Base-by-base conservation (phyloP, 139 green algal genomes). In the Trebouxia sp. region DNA sequence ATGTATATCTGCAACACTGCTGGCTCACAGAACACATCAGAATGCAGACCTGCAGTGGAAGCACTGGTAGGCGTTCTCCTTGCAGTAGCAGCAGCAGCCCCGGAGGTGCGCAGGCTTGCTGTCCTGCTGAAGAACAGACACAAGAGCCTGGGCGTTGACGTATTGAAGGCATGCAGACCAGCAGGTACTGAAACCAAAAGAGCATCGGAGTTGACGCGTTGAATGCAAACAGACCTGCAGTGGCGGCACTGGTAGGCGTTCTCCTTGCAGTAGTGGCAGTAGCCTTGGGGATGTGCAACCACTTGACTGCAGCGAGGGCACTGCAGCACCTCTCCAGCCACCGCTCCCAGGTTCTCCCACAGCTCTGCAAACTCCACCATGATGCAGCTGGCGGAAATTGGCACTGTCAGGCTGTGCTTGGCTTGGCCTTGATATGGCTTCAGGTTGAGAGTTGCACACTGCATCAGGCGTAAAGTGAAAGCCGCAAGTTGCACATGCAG, bases 161-260 rank as follows among this genome's bases (percentile, higher is more conserved):
- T n/a, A n/a, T n/a, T n/a, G n/a, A n/a, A n/a, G n/a, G n/a, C n/a
- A 58, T 10, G 22, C 50, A 58, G 20, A 58, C 26, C 5, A 58
- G 50, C 4, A 22, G 50, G 20, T 58, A n/a, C n/a, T n/a, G n/a
- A n/a, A n/a, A n/a, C n/a, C n/a, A n/a, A n/a, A n/a, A n/a, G n/a
- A n/a, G n/a, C n/a, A n/a, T n/a, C n/a, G n/a, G n/a, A n/a, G n/a
- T n/a, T n/a, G n/a, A 30, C 20, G 10, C 15, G n/a, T n/a, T n/a
- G n/a, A n/a, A n/a, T n/a, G n/a, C n/a, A n/a, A n/a, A 11, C 32
- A 30, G 14, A 78, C 69, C 69, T 66, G 75, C 87, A 91, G 22
- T 91, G 83, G 24, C 88, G 78, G 72, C 88, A 92, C 75, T 92
- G 88, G 58, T 88, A 89, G 20, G 86, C 86, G 55, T 92, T 92